Base-by-base conservation (phyloP, 768 basidiomycete species). In the Hydnum rufescens region DNA sequence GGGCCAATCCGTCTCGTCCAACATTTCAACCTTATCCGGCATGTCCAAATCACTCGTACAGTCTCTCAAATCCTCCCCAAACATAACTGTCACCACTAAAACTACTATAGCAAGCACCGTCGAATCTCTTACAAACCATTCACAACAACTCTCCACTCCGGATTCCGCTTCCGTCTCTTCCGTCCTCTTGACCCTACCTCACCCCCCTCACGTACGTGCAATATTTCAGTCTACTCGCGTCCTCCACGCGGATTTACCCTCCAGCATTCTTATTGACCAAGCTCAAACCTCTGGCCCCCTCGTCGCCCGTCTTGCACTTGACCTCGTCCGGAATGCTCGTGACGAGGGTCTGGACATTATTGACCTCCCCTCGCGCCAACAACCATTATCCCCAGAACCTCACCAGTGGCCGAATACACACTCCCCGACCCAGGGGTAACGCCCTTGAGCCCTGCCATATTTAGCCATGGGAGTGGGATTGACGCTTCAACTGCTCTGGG, bases 211-310 rank as follows among this genome's bases (percentile, higher is more conserved):
- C 43, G 26, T 89, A 2, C 75, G 75, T 4, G 86, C 86, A 1
- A 85, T 89, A 52, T 73, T 75, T 18, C 78, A 87, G 52, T 84
- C 86, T 1, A 88, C 81, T 1, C 76, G 86, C 2, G 80, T 88
- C n/a, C 87, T 89, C 84, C 82, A 82, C 0, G 71, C 76, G 2
- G 83, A 83, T 58, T 28, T 26, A 8, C 73, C 85, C 0, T 68
- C 72, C 8, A 84, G 82, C 57, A 75, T 89, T 53, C 72, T 89
- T 5, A 71, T 74, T 0, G 80, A 87, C 62, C 72, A 77, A 53
- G 83, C 81, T 0, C 67, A 63, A 3, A 82, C 81, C 5, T 77
- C 78, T 0, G 69, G 73, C 4, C 66, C 71, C 0, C 66, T 82
- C n/a, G 69, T 88, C 32, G 71, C 73, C 1, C 64, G 64, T 26